Base-by-base conservation (phyloP, 2,329 filamentous ascomycete species). In the Colletotrichum sp. region DNA sequence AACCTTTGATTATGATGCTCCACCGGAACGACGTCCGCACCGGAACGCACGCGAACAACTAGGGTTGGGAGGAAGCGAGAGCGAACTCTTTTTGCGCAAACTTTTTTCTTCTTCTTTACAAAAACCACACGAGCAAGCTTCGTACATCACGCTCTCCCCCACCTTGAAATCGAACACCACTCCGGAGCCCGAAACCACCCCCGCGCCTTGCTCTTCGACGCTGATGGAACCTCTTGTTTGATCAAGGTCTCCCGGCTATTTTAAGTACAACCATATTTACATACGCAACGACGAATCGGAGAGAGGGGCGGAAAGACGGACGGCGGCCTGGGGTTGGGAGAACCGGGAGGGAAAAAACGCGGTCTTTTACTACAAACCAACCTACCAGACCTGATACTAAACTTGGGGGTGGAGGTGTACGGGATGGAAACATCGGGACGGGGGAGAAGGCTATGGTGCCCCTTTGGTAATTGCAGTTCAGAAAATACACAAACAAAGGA, bases 401-500 rank as follows among this genome's bases (percentile, higher is more conserved):
- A 71, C 44, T 52, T 52, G n/a, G n/a, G 39, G 44, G 44, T 52
- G 65, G 62, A 63, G 30, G 66, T 28, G 21, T 69, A 36, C 66
- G 32, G 34, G 39, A 63, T 30, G 34, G 71, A 62, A 62, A 59
- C 73, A 57, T 71, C 18, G 44, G 49, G 30, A 52, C 44, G 44
- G 44, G 44, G 44, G n/a, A 52, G 44, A 52, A 52, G 44, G 3
- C 44, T 52, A 24, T 3, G 32, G 24, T 18, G 49, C 26, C 59
- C 65, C 72, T 65, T 60, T 32, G 34, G 62, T 75, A 67, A 77
- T 75, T 74, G 75, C 75, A 67, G 67, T 71, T 77, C 75, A 77
- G 62, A 76, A 71, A 77, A 77, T 62, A 66, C 64, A 76, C 66
- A 77, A 77, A 77, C 75, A 77, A 77, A 77, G 62, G 36, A 76